A percentile compares a stretch with the other conserved stretches of the same genome.
Evolutionary conservation across 1,139 yeast species (phyloP).

Genomic region (Yamadazyma diospyri): DNA sequence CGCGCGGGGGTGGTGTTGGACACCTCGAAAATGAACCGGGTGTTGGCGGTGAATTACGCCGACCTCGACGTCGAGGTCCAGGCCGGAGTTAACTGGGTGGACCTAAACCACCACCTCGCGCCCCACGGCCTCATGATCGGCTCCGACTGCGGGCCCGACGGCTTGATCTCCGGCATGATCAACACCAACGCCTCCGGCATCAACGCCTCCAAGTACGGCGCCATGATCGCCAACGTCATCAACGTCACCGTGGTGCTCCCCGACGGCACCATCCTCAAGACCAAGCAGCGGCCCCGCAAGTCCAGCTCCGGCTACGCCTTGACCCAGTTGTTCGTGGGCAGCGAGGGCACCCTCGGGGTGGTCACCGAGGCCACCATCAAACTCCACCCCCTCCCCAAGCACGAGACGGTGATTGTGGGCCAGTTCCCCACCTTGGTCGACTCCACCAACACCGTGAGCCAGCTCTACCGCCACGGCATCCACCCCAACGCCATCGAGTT

Average conservation of each 20-base stretch:
- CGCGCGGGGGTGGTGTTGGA: slow-evolving; percentile 36
- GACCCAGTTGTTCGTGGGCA: slow-evolving; percentile 42
- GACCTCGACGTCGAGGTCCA: slow-evolving; percentile 44
- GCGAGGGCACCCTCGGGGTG: slow-evolving; percentile 46
- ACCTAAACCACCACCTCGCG: slow-evolving; percentile 28
- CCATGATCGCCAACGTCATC: slow-evolving; percentile 44
- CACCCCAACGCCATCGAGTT: slow-evolving; percentile 45
- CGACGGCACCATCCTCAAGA: slow-evolving; percentile 42
- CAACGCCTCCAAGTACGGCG: slow-evolving; percentile 43
- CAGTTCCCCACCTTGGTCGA: slow-evolving; percentile 40
- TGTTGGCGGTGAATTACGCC: slow-evolving; percentile 32
- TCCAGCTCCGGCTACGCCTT: slow-evolving; percentile 44
- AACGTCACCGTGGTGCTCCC: slow-evolving; percentile 43
- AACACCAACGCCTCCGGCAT: slow-evolving; percentile 45
- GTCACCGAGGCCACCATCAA: slow-evolving; percentile 44
- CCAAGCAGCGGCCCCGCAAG: slow-evolving; percentile 43
- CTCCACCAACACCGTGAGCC: slow-evolving; percentile 42
- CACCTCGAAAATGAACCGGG: slow-evolving; percentile 38
- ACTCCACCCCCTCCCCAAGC: slow-evolving; percentile 36
- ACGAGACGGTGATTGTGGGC: slow-evolving; percentile 43
- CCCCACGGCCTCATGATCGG: slow-evolving; percentile 36
- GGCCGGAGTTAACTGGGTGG: slow-evolving; percentile 45
- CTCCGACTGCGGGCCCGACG: slow-evolving; percentile 45
- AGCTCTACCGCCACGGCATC: slow-evolving; percentile 35
- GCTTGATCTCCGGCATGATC: slow-evolving; percentile 44